Base-by-base conservation (phyloP, 2,329 filamentous ascomycete species). In the Torrubiella hemipterigena region DNA sequence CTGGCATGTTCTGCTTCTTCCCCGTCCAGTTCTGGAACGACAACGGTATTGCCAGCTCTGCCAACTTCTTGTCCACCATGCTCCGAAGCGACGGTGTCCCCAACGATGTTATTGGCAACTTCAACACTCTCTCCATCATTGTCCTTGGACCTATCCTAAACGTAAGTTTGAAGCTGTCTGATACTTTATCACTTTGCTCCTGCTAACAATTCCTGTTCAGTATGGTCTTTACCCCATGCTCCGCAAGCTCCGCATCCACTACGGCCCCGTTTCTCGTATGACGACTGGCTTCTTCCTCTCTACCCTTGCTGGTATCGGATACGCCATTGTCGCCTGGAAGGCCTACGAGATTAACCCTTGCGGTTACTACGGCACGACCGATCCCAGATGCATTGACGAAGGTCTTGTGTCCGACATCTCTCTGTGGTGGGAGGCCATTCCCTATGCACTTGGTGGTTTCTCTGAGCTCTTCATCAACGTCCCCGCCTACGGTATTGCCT, bases 41-140 rank as follows among this genome's bases (percentile, higher is more conserved):
- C 31, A 56, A 56, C 11, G 58, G 57, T 17, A 47, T 61, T 17
- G 55, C 51, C n/a, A 47, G 42, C 16, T 41, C 51, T 3, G 35
- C 39, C 30, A 57, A 48, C 40, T 57, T 54, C 37, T 55, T 58
- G 34, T 54, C 47, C 11, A 60, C 54, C 2, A 50, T 56, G 35
- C 63, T 67, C 53, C 58, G 52, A 7, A 52, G 52, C n/a, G 48
- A 65, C 32, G 63, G 66, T 9, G 62, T 65, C 1, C 67, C 67
- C 7, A 80, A 79, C 45, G 76, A 81, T 45, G 52, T 79, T 7
- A 53, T 80, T 17, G 54, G 59, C 32, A 69, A 75, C 47, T 58
- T 78, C 36, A 72, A 77, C 42, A 65, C 73, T 0, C 51, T 79
- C 22, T 60, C 65, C 17, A 69, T 77, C 36, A 65, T 80, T 37